phyloP scores from a whole-genome alignment of 192 early-diverging fungal species.

The Coemansia sp. region DNA sequence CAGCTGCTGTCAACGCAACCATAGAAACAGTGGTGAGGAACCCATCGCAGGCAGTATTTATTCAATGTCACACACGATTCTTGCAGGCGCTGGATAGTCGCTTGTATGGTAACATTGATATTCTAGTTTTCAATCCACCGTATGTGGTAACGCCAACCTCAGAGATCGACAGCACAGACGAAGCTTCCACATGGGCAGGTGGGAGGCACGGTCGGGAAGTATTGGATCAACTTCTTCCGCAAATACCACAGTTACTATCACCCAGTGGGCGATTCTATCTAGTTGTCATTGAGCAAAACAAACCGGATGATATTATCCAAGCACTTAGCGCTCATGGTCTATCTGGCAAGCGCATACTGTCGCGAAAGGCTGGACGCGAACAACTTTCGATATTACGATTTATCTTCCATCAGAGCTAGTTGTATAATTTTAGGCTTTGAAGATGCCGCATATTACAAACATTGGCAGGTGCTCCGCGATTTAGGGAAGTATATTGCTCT shows the following conservation, averaged over 20 bases:
- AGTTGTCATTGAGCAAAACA: constrained; percentile 83
- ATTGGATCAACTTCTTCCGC: constrained; percentile 73
- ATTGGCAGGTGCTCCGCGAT: not conserved
- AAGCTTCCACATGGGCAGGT: constrained; percentile 91
- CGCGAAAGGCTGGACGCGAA: constrained; percentile 33
- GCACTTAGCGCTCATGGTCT: constrained; percentile 49
- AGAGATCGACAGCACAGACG: constrained; percentile 61
- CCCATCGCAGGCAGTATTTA: constrained; percentile 43
- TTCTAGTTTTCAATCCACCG: constrained; percentile 92
- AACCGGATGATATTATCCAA: constrained; percentile 72
- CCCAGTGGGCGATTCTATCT: constrained; percentile 78
- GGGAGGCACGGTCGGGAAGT: constrained; percentile 88
- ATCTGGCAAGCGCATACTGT: constrained; percentile 20
- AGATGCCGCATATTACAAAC: not conserved
- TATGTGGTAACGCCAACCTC: constrained; percentile 85
- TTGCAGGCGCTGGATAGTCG: constrained; percentile 57
- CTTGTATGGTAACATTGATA: constrained; percentile 62
- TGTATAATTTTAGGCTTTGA: not conserved
- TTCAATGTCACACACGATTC: constrained; percentile 67
- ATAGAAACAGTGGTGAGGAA: constrained; percentile 61
- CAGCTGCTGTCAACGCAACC: constrained; percentile 67
- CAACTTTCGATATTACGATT: constrained; percentile 35
- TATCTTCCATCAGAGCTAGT: constrained; percentile 1
- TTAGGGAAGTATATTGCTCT: constrained; percentile 7
- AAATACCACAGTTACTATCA: constrained; percentile 67